Evolutionary conservation across 2,329 filamentous ascomycete species (phyloP).

Genomic region (Corinectria fuckeliana): DNA sequence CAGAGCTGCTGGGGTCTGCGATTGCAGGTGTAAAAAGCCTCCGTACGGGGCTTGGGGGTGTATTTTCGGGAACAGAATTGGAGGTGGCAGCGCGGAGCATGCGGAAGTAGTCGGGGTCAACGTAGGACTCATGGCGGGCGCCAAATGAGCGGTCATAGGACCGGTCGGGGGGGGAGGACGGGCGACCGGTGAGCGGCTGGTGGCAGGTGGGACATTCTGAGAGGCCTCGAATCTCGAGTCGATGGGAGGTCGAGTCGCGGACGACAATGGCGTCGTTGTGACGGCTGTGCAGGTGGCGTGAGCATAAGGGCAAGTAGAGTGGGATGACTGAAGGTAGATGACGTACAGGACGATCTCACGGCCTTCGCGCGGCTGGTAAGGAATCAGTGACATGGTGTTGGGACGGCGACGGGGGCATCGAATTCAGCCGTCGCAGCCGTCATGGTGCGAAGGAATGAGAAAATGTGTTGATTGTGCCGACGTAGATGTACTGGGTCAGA

Average conservation of each 20-base stretch:
- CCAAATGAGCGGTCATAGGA: constrained; percentile 53
- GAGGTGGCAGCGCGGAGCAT: constrained; percentile 73
- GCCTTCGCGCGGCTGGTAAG: constrained; percentile 75
- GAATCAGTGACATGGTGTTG: constrained; percentile 70
- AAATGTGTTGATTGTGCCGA: background rate
- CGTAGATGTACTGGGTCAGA: background rate
- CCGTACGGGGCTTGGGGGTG: constrained; percentile 60
- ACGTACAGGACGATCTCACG: constrained; percentile 82
- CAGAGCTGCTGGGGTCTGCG: constrained; percentile 20
- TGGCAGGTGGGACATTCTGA: constrained; percentile 92
- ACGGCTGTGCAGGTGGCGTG: constrained; percentile 63
- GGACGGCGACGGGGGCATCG: constrained; percentile 24
- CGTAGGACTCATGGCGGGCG: constrained; percentile 68
- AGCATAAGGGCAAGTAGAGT: constrained; percentile 13
- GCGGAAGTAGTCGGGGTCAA: constrained; percentile 93
- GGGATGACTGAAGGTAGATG: constrained; percentile 3
- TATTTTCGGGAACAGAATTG: constrained; percentile 53
- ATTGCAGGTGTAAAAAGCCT: constrained; percentile 57
- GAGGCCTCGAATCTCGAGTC: constrained; percentile 80
- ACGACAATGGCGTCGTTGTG: constrained; percentile 93
- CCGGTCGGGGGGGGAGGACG: constrained; percentile 54
- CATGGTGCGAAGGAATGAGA: constrained; percentile 22
- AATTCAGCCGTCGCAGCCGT: constrained; percentile 30
- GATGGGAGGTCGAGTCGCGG: constrained; percentile 82
- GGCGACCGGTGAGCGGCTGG: constrained; percentile 63